Base-by-base conservation (phyloP, 2,329 filamentous ascomycete species). In the Sporothrix humicola region DNA sequence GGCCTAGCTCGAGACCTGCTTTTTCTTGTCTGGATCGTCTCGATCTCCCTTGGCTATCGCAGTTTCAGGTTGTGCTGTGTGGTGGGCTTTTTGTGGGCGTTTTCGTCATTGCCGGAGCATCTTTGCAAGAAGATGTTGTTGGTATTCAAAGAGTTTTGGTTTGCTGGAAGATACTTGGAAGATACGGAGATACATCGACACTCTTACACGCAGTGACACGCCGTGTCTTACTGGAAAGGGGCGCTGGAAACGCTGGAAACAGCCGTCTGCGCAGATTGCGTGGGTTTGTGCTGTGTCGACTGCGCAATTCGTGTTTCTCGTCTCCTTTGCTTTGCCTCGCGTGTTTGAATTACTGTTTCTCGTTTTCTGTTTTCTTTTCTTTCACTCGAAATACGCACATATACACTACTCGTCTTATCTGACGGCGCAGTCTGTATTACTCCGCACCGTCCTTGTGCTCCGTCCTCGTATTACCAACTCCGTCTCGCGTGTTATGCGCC, bases 11-110 rank as follows among this genome's bases (percentile, higher is more conserved):
- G 61, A 48, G 50, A 46, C 61, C 13, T 50, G 63, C 44, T 52
- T 68, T 68, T 68, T 31, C 23, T 9, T 61, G 58, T 42, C 26
- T 42, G 26, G 58, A 37, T 37, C 31, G 31, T 37, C 12, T 31
- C 20, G 63, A 31, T 52, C 61, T 26, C 42, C 61, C 61, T 52
- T 68, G 44, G 44, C 63, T 68, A 68, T 68, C 63, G 23, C 44
- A 50, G 63, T 68, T 68, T 50, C 15, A 50, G 20, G 58, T 42
- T n/a, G 58, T 17, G 56, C 56, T 12, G 23, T 58, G 50, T 52
- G n/a, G 31, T 37, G 31, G 31, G 7, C 31, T 37, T 37, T 37
- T 37, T 37, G 7, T 37, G 31, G 31, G 31, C 31, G 31, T 37
- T 5, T 37, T 37, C 31, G 31, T 37, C 31, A 37, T 37, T 37